Conservation (phyloP, 2,329 filamentous ascomycete genomes). For the Septoria linicola region DNA sequence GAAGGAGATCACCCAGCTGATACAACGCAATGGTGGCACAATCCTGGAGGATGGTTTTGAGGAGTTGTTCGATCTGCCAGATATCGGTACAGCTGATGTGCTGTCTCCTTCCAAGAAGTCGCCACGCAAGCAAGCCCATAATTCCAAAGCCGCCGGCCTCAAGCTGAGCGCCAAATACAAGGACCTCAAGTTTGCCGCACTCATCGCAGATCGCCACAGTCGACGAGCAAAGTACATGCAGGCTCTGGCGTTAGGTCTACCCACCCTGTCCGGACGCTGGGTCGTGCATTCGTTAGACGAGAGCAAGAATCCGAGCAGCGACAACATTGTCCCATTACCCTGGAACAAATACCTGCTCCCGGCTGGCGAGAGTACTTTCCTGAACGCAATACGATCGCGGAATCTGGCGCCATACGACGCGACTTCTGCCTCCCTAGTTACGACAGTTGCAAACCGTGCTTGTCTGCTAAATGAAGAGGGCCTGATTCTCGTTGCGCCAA, state of each 20-base stretch:
- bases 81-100: constrained; percentile 29
- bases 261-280: constrained; percentile 83
- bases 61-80: constrained; percentile 65
- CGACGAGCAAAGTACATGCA: constrained; percentile 92
- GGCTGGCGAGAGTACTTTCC: constrained; percentile 73
- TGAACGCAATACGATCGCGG: constrained; percentile 75
- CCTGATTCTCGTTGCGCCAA: constrained; percentile 67
- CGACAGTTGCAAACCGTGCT: constrained; percentile 54
- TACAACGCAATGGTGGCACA: constrained; percentile 68
- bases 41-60: constrained; percentile 76
- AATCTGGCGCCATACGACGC: constrained; percentile 61
- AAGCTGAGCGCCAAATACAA: constrained; percentile 53
- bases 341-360: constrained; percentile 84
- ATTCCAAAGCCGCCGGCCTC: constrained; percentile 22
- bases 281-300: constrained; percentile 65
- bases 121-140: constrained; percentile 20
- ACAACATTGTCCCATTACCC: constrained; percentile 59
- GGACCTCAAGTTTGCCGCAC: constrained; percentile 71
- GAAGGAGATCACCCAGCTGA: constrained; percentile 59
- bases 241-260: constrained; percentile 83
- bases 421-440: constrained; percentile 55
- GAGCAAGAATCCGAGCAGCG: constrained; percentile 19
- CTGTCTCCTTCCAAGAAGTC: constrained; percentile 25
- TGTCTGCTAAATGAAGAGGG: constrained; percentile 55
- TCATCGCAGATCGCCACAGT: constrained; percentile 83